Percentiles rank a stretch among this genome's conserved stretches.
Evolutionary conservation across 179 eudicot species (phyloP).

Genomic region (Carnegiea gigantea): DNA sequence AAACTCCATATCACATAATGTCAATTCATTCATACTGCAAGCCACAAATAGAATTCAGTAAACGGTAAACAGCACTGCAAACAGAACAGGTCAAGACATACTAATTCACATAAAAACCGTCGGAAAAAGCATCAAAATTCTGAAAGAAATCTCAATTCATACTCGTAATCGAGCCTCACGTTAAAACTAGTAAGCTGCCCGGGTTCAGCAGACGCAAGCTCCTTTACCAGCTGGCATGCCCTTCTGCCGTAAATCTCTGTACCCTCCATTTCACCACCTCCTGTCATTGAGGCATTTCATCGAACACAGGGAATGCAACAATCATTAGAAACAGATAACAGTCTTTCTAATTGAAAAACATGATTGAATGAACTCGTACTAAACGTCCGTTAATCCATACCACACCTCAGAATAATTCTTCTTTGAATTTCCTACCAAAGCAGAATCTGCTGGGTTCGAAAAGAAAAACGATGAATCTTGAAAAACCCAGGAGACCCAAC

Average conservation of each 20-base stretch:
- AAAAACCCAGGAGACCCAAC: no score
- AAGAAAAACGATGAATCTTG: background rate
- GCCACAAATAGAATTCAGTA: background rate
- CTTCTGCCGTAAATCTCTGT: slow-evolving; percentile 70
- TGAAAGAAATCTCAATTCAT: background rate
- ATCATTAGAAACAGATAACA: background rate
- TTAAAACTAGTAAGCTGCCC: slow-evolving; percentile 77
- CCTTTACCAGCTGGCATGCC: slow-evolving; percentile 77
- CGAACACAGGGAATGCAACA: slow-evolving; percentile 30
- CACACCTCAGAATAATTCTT: background rate
- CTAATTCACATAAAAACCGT: background rate
- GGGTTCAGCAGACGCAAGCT: slow-evolving; percentile 67
- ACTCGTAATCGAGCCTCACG: slow-evolving; percentile 38
- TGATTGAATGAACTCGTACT: background rate
- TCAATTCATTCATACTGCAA: background rate
- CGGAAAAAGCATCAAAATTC: background rate
- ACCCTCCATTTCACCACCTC: slow-evolving; percentile 24
- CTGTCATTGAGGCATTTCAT: slow-evolving; percentile 37
- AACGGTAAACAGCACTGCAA: background rate
- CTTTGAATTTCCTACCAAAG: background rate
- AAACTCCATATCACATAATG: background rate
- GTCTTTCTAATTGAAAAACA: background rate
- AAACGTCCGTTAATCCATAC: background rate
- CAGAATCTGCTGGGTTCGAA: background rate
- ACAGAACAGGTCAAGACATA: background rate